Evolutionary conservation across 176 grass and related monocot species (phyloP), one percentile per base, ranked within the genome.

Genomic region (Avena sativa): DNA sequence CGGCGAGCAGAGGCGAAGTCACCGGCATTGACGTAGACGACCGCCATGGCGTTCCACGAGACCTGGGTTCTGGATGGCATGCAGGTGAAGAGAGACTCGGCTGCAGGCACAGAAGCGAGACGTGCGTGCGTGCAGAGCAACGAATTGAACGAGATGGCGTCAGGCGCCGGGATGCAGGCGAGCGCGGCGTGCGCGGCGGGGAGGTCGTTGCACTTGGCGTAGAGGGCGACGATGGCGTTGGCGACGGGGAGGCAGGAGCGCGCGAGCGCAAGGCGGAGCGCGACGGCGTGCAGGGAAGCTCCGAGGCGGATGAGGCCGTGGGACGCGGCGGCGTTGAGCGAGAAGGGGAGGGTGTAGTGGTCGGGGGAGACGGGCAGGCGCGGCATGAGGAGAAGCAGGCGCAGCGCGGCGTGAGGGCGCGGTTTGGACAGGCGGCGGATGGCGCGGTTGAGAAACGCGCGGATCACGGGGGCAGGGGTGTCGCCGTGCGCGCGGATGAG

Each of bases 21-120:
- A 6, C 87, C 81, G 19, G 84, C 89, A 71, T 83, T 93, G 81
- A 89, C 89, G 16, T 93, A 93, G 2, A 81, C 91, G 8, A 95
- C 91, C n/a, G 86, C 89, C 93, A 93, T 87, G 5, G 91, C 89
- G 55, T 95, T 93, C 93, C 93, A 93, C 6, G 91, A 93, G 53
- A 95, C 89, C 49, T 89, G 89, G 0, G 89, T 93, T 23, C 91
- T 85, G 61, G 71, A 78, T 8, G 74, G 79, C 93, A 95, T 95
- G 44, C 78, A 56, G 28, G 83, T 77, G 73, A 95, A 95, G 14
- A 95, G 78, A 23, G 44, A 36, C 72, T 73, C 86, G 0, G 93
- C 91, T 0, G 53, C 53, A 0, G 66, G 15, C 81, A 95, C 88
- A 13, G 64, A 86, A 20, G 84, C 91, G 36, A 86, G 69, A 17